Base-by-base conservation (phyloP, 2,329 filamentous ascomycete species). In the Triangularia verruculosa region DNA sequence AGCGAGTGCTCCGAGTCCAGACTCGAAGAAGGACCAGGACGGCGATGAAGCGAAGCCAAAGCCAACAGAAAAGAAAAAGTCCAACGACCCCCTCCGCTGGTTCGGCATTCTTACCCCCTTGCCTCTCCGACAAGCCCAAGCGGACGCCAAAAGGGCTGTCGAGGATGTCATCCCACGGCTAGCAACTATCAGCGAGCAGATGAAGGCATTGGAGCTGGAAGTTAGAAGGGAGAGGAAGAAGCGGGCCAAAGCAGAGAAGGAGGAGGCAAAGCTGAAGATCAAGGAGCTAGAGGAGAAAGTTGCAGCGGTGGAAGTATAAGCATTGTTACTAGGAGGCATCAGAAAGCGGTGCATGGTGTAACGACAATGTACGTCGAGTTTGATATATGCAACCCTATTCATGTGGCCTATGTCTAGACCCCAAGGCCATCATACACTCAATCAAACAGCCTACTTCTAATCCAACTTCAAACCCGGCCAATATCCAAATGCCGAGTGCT, bases 191-290 rank as follows among this genome's bases (percentile, higher is more conserved):
- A 79, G 81, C 34, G 79, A 80, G 27, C 82, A 86, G 70, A 86
- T 94, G 83, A 79, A 80, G 13, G 76, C 77, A n/a, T 73, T 91
- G 4, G 90, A 93, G 77, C 86, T 88, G 59, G 84, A 89, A 68
- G 86, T 94, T 61, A 81, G 89, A 39, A 79, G 89, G 63, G 83
- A 82, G 34, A 77, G 81, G 63, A 87, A 87, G 77, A 81, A 74
- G 75, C 76, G 82, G 34, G 78, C 79, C 25, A 86, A 84, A 72
- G 78, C 77, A 1, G 77, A 78, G 65, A 74, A 73, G 3, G 74
- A 74, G 4, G 68, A 68, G 12, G 71, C 72, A 20, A 78, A 74
- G 67, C 70, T 70, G 59, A 22, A 62, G 39, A 22, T 24, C 11
- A 27, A 51, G n/a, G 57, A 63, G 52, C 2, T 64, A 55, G 59